A percentile compares a stretch with the other conserved stretches of the same genome.
These are phyloP conservation scores for Anthoceros angustus DNA, from an alignment of 225 moss, liverwort and hornwort species.

Conservation along the genomic window DNA sequence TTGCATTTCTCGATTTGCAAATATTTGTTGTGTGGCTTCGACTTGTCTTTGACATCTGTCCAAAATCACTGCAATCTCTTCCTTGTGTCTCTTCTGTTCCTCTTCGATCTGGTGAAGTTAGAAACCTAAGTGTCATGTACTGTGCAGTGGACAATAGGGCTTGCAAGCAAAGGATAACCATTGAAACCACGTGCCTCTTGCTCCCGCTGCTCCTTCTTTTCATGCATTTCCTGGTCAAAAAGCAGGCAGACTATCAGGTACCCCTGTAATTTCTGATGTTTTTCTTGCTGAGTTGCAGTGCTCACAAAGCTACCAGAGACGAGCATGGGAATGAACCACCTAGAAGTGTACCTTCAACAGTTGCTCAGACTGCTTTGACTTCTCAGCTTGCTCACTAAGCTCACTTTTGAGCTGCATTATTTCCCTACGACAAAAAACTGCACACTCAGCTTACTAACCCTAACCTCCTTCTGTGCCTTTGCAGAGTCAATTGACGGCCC, in stretches of 20 bases:
- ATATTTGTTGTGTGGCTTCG: background rate
- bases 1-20: background rate
- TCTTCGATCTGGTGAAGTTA: background rate
- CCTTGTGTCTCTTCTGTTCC: background rate
- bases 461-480: no score
- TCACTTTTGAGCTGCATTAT: background rate
- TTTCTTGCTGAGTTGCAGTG: background rate
- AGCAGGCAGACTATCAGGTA: background rate
- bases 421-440: background rate
- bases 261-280: background rate
- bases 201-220: background rate
- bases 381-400: slow-evolving; percentile 1
- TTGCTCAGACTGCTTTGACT: background rate
- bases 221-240: background rate
- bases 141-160: background rate
- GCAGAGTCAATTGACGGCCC: no score
- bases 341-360: background rate
- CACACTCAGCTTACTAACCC: no score
- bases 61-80: background rate
- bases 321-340: background rate
- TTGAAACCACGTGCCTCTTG: background rate
- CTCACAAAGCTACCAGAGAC: background rate
- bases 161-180: no score
- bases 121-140: background rate
- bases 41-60: background rate